Evolutionary conservation across 805 yeast species (phyloP).

Genomic region (Candida namnaoensis): DNA sequence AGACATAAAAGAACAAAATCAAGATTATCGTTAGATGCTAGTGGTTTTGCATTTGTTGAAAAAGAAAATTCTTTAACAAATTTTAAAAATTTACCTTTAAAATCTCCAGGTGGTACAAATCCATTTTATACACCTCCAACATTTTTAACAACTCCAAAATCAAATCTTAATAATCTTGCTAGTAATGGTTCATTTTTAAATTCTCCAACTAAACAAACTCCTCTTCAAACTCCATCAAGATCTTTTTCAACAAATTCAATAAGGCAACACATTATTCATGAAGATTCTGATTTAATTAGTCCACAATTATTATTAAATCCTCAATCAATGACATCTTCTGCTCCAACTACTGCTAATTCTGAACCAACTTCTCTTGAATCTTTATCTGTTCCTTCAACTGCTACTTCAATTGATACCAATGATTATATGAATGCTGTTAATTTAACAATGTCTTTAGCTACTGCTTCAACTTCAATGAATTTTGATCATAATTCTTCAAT

Average conservation of each 20-base stretch:
- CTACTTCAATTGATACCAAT: conserved; percentile 1
- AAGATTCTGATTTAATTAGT: too few relatives aligned
- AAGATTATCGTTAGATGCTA: conserved; percentile 27
- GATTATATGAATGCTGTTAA: background rate
- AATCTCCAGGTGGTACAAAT: conserved; percentile 21
- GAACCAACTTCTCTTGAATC: conserved; percentile 1
- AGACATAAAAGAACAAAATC: conserved; percentile 33
- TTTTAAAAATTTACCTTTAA: conserved; percentile 23
- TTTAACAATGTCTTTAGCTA: too few relatives aligned
- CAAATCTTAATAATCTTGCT: too few relatives aligned
- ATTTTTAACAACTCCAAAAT: conserved; percentile 29
- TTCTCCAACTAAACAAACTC: conserved; percentile 11
- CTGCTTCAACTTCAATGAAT: background rate
- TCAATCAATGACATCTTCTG: too few relatives aligned
- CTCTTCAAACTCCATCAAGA: conserved; percentile 16
- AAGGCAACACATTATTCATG: too few relatives aligned
- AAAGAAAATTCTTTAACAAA: conserved; percentile 12
- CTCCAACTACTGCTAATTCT: too few relatives aligned
- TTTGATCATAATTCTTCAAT: background rate
- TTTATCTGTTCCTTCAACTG: background rate
- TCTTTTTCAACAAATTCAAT: too few relatives aligned
- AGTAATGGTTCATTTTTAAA: too few relatives aligned
- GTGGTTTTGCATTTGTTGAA: conserved; percentile 17
- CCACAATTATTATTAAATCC: too few relatives aligned
- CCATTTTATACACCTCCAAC: conserved; percentile 41